These are phyloP conservation scores for Tinospora cordifolia DNA, from an alignment of 164 flowering plant species.

Conservation along the genomic window DNA sequence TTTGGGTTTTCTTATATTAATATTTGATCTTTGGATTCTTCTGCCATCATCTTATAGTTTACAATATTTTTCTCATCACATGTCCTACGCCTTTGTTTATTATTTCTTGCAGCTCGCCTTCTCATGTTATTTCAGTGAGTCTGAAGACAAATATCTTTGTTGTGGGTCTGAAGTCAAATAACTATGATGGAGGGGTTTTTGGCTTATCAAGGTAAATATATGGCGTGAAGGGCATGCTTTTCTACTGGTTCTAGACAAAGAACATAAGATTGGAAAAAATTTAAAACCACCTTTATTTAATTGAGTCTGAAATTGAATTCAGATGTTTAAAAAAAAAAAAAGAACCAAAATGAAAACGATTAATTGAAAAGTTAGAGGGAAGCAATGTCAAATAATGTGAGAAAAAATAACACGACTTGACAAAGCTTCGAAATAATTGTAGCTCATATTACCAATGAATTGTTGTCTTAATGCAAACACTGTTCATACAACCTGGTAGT, in stretches of 20 bases:
- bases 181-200: conserved; percentile 23
- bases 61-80: neutral
- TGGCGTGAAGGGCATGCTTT: neutral
- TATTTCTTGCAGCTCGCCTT: conserved; percentile 55
- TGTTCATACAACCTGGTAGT: neutral
- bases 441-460: neutral
- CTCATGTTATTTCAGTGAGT: conserved; percentile 43
- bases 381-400: no score
- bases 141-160: conserved; percentile 58
- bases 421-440: no score
- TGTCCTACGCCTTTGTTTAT: conserved; percentile 5
- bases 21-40: neutral
- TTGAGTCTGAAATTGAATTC: neutral
- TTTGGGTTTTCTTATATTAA: neutral
- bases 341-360: no score
- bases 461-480: neutral
- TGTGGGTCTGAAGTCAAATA: conserved; percentile 28
- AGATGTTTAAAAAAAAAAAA: no score
- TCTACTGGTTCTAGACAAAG: neutral
- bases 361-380: no score
- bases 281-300: neutral
- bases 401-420: no score
- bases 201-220: conserved; percentile 36
- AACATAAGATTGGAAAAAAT: neutral
- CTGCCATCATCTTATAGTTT: neutral